Base-by-base conservation (phyloP, 495 filamentous ascomycete genomes). In the Evansstolkia leycettana region DNA sequence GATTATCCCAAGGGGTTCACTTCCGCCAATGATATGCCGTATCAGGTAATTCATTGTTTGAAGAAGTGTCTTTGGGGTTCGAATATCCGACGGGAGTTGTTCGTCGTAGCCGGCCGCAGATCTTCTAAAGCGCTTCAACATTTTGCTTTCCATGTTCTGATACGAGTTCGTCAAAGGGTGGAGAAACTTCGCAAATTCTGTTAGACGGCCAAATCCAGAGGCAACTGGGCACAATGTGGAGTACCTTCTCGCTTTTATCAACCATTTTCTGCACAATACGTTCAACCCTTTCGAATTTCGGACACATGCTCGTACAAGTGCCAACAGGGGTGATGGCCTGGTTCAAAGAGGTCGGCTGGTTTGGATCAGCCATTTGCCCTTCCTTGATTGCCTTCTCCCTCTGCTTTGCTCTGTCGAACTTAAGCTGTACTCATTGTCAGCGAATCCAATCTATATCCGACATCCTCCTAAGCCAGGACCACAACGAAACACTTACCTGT, bases 21-120 rank as follows among this genome's bases (percentile, higher is more conserved):
- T 61, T 3, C 75, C 67, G 31, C 69, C 67, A 26, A 94, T 51
- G 7, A 99, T 65, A 39, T 82, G 67, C 31, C 81, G 64, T 23
- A 94, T 76, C 6, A 99, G 68, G 50, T 96, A 94, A 43, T 88
- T 77, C 17, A 84, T 70, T 2, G 87, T 84, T 48, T 73, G 69
- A 37, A 81, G 71, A 23, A 95, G 72, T 0, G 83, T 71, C 13
- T 57, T 55, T 3, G 87, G 80, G 2, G 87, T 84, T 42, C 92
- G 79, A 36, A 96, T 82, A 50, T 96, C 92, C 39, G 86, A 88
- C 2, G 88, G 88, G 24, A 96, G 67, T 34, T 90, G 86, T 38
- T 84, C 80, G 38, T 94, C 89, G 38, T 86, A 78, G 13, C 92
- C 92, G 28, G 92, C 92, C 12, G 90, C 86, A 12, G 92, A 90